Evolutionary conservation across 2,329 filamentous ascomycete species (phyloP), one percentile per base, ranked within the genome.

Genomic region (Calonectria leucothoes): DNA sequence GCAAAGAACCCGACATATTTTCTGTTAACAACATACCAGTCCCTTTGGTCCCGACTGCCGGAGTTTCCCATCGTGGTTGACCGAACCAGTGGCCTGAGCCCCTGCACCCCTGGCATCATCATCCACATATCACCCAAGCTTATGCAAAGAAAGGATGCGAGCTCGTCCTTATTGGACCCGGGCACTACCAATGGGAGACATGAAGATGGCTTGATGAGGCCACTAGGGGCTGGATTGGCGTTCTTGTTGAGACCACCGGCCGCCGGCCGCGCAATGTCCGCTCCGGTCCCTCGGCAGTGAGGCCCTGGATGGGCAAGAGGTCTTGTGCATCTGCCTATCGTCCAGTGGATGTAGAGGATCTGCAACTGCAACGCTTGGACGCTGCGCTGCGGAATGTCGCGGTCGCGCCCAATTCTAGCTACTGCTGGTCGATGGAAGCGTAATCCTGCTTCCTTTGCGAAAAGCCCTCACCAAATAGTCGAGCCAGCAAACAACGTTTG

Each of bases 1-100:
- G 25, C 14, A 27, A 27, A 48, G 59, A 39, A 64, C 12, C 59
- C 59, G 59, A 33, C 39, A 48, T 48, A 64, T 64, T 48, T 45
- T 48, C 59, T 64, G 59, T 45, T 23, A 29, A 61, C 23, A 39
- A 15, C 55, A 39, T 61, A 23, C 25, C 55, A 61, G 14, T 39
- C 25, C 45, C 39, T 42, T 33, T 39, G 67, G 17, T 49, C 31
- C 68, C 48, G 42, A 66, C 0, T 29, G 49, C 39, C 66, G 66
- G 66, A 69, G 37, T 55, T 66, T 55, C 48, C 71, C 39, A 48
- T 48, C 69, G 48, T 64, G 49, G 71, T 63, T 73, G 49, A 69
- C 65, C 67, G 78, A 80, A 80, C 77, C 69, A 74, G 74, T 80
- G 78, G 78, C 75, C 66, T 76, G 70, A 79, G 71, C 78, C 78